A percentile compares a stretch with the other conserved stretches of the same genome.
These are phyloP conservation scores for Neofusicoccum cordaticola DNA, from an alignment of 2,329 filamentous ascomycete genomes.

Conservation along the genomic window DNA sequence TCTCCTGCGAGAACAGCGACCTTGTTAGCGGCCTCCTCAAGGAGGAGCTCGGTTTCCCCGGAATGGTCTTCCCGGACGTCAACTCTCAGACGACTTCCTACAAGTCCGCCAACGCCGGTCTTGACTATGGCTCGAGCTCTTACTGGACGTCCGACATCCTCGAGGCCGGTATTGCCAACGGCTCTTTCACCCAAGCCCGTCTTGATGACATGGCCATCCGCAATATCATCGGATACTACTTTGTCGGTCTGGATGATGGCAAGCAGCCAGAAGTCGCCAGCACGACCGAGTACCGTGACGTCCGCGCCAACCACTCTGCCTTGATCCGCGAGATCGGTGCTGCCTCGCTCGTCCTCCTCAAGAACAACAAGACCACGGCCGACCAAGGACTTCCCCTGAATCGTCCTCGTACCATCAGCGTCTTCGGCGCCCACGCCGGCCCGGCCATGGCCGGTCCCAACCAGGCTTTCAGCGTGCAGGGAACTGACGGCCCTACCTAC, in stretches of 20 bases:
- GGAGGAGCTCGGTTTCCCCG: conserved; percentile 45
- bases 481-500: conserved; percentile 50
- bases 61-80: conserved; percentile 28
- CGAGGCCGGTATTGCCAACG: conserved; percentile 30
- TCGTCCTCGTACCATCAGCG: conserved; percentile 45
- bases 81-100: conserved; percentile 26
- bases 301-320: conserved; percentile 33
- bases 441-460: conserved; percentile 46
- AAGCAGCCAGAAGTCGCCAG: conserved; percentile 37
- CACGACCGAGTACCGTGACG: conserved; percentile 21
- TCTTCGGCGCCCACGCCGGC: conserved; percentile 51
- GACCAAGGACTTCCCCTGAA: conserved; percentile 63
- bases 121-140: conserved; percentile 13
- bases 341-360: conserved; percentile 47
- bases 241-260: conserved; percentile 46
- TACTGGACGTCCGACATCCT: conserved; percentile 24
- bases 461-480: conserved; percentile 73
- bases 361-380: conserved; percentile 60
- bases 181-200: conserved; percentile 27
- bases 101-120: conserved; percentile 20
- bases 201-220: conserved; percentile 37
- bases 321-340: conserved; percentile 44
- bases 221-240: conserved; percentile 50
- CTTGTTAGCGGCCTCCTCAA: conserved; percentile 46
- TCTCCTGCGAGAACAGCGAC: conserved; percentile 46